These are phyloP conservation scores for Aethionema arabicum DNA, from an alignment of 345 rosid species.

Conservation along the genomic window DNA sequence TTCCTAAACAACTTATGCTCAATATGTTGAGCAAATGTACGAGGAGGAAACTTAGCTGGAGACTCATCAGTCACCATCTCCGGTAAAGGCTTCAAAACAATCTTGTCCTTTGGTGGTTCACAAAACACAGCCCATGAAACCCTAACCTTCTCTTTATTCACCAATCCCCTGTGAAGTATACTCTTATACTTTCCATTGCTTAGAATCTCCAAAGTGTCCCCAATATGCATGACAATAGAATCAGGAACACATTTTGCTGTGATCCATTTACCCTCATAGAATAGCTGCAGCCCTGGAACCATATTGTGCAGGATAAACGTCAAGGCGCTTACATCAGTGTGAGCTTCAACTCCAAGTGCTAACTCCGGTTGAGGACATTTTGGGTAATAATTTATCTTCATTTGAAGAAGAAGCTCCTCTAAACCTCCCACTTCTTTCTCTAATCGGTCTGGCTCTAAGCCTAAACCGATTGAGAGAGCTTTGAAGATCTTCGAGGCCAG, in stretches of 20 bases:
- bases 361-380: conserved; percentile 96
- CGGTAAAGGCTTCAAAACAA: conserved; percentile 74
- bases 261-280: conserved; percentile 76
- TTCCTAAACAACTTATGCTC: conserved; percentile 80
- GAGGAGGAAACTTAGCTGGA: conserved; percentile 82
- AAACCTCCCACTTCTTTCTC: conserved; percentile 89
- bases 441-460: conserved; percentile 77
- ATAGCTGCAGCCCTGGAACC: conserved; percentile 94
- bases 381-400: conserved; percentile 95
- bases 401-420: conserved; percentile 81
- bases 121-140: conserved; percentile 97
- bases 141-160: conserved; percentile 94
- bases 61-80: conserved; percentile 63
- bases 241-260: conserved; percentile 91
- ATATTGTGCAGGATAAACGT: conserved; percentile 98
- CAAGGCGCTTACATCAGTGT: conserved; percentile 86
- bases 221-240: conserved; percentile 92
- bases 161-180: conserved; percentile 86
- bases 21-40: conserved; percentile 85
- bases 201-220: conserved; percentile 87
- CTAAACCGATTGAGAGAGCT: conserved; percentile 65
- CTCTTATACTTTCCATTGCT: conserved; percentile 95
- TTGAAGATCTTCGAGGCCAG: conserved; percentile 65
- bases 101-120: conserved; percentile 94
- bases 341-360: conserved; percentile 97